Percentiles rank a stretch among this genome's conserved stretches.
phyloP scores from a whole-genome alignment of 352 stramenopile species.

The Phytopythium oedochilum region DNA sequence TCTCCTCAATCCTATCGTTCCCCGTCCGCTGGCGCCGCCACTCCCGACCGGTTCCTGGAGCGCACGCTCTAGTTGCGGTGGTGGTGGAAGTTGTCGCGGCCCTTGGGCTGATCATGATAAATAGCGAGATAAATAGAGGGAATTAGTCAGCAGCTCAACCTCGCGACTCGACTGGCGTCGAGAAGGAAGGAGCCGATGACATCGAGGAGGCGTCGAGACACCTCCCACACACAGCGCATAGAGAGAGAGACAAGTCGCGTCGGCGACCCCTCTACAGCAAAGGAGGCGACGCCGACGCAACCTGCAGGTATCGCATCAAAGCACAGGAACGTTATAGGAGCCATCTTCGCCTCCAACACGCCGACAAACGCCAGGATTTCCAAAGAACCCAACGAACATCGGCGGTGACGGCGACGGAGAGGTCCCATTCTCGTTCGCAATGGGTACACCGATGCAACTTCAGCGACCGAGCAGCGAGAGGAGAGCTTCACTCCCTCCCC shows the following conservation, averaged over 20 bases:
- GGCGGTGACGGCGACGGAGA: not conserved
- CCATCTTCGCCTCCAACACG: not conserved
- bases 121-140: not conserved
- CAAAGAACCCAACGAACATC: not conserved
- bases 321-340: conserved; percentile 1
- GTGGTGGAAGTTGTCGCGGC: conserved; percentile 68
- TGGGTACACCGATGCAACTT: conserved; percentile 62
- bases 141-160: conserved; percentile 27
- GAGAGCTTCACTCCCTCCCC: not conserved
- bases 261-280: not conserved
- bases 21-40: conserved; percentile 9
- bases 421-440: conserved; percentile 19
- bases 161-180: conserved; percentile 10
- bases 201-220: not conserved
- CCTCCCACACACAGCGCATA: not conserved
- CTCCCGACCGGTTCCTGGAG: conserved; percentile 10
- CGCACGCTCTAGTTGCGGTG: conserved; percentile 65
- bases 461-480: not conserved
- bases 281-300: not conserved
- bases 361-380: not conserved
- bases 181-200: conserved; percentile 45
- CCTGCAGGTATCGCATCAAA: conserved; percentile 1
- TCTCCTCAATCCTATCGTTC: conserved; percentile 14
- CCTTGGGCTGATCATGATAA: conserved; percentile 8
- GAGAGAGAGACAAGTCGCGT: not conserved